A percentile compares a stretch with the other conserved stretches of the same genome.
phyloP scores from a whole-genome alignment of 2,329 filamentous ascomycete genomes.

The Venturiaceae sp. region DNA sequence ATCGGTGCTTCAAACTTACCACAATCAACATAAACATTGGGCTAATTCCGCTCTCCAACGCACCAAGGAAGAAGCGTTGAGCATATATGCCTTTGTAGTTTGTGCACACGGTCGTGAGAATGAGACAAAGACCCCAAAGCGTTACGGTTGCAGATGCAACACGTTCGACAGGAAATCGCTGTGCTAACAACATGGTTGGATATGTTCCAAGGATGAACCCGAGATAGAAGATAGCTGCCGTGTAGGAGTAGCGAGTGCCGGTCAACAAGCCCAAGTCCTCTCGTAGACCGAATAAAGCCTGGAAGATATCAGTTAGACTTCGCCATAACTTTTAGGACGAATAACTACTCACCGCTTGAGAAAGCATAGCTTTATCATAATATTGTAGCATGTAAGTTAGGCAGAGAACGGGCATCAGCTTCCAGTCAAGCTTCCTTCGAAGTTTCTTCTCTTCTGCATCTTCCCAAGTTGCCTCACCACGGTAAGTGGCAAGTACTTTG shows the following conservation, averaged over 20 bases:
- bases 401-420: slow-evolving; percentile 36
- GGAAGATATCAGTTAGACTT: background rate
- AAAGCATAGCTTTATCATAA: slow-evolving; percentile 44
- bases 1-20: background rate
- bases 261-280: slow-evolving; percentile 29
- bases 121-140: slow-evolving; percentile 30
- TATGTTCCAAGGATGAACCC: slow-evolving; percentile 40
- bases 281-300: slow-evolving; percentile 32
- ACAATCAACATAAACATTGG: slow-evolving; percentile 41
- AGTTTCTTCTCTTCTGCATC: slow-evolving; percentile 32
- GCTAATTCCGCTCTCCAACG: slow-evolving; percentile 39
- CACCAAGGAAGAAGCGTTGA: slow-evolving; percentile 39
- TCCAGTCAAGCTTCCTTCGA: slow-evolving; percentile 31
- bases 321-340: too few relatives aligned
- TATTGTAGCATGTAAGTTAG: slow-evolving; percentile 38
- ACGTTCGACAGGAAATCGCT: slow-evolving; percentile 35
- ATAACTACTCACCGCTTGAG: slow-evolving; percentile 35
- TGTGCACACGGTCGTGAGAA: slow-evolving; percentile 26
- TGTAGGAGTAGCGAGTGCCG: slow-evolving; percentile 36
- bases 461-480: slow-evolving; percentile 33
- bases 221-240: slow-evolving; percentile 38
- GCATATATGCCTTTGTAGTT: slow-evolving; percentile 11
- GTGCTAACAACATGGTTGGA: slow-evolving; percentile 32
- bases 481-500: slow-evolving; percentile 30
- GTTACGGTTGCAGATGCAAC: slow-evolving; percentile 29